These are phyloP conservation scores for Noccaea bulbosa DNA, from an alignment of 345 rosid species.

Conservation along the genomic window DNA sequence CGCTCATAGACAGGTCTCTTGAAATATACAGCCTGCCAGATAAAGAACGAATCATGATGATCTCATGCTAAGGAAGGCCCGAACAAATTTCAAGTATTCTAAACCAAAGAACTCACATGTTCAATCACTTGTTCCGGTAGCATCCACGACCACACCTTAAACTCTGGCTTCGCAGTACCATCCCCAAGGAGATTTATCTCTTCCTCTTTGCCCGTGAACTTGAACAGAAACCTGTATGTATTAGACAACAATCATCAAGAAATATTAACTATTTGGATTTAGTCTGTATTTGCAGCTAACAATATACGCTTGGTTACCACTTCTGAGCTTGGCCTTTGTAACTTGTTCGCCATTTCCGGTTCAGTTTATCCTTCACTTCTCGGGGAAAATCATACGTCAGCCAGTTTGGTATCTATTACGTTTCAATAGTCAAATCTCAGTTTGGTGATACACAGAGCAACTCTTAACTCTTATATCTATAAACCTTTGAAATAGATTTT, in stretches of 20 bases:
- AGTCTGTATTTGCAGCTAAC: neutral
- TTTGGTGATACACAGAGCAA: constrained; percentile 21
- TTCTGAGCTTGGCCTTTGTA: constrained; percentile 89
- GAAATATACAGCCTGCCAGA: constrained; percentile 62
- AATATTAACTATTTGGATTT: neutral
- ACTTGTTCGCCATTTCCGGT: constrained; percentile 62
- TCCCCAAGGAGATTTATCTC: constrained; percentile 80
- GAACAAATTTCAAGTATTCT: neutral
- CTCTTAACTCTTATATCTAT: neutral
- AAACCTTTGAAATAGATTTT: constrained; percentile 4
- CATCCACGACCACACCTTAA: constrained; percentile 76
- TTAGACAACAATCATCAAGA: constrained; percentile 1
- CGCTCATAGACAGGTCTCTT: constrained; percentile 74
- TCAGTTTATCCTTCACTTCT: constrained; percentile 52
- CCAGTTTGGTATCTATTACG: constrained; percentile 72
- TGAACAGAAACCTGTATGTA: constrained; percentile 68
- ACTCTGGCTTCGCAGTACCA: constrained; percentile 74
- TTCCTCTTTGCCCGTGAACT: constrained; percentile 72
- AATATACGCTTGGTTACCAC: constrained; percentile 48
- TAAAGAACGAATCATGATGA: neutral
- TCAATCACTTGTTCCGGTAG: constrained; percentile 62
- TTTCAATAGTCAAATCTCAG: constrained; percentile 14
- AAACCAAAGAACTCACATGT: constrained; percentile 46
- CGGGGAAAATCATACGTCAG: constrained; percentile 71
- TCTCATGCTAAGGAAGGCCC: neutral